Conservation (phyloP, 83 land plant genomes). For the Diphasiastrum complanatum region DNA sequence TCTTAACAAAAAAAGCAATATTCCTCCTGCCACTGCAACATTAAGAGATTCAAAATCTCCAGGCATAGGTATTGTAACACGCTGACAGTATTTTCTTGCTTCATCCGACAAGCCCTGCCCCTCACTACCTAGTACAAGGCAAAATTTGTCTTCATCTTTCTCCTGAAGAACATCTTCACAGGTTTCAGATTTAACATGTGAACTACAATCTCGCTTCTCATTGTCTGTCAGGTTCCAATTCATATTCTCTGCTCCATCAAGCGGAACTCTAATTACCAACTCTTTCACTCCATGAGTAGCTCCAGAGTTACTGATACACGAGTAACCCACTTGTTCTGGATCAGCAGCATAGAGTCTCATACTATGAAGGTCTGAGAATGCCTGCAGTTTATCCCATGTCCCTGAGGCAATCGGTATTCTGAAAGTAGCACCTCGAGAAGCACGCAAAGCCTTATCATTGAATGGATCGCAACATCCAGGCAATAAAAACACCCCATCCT, state of each 20-base stretch:
- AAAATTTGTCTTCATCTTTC: constrained; percentile 38
- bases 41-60: constrained; percentile 85
- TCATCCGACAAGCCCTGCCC: constrained; percentile 78
- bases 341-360: constrained; percentile 79
- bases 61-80: constrained; percentile 84
- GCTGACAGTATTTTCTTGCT: constrained; percentile 41
- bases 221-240: no score
- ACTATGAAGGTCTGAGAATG: constrained; percentile 26
- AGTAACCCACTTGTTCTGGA: constrained; percentile 18
- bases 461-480: constrained; percentile 97
- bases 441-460: constrained; percentile 89
- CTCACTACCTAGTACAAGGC: constrained; percentile 85
- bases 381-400: constrained; percentile 53
- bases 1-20: constrained; percentile 65
- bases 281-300: no score
- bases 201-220: background rate
- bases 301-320: no score
- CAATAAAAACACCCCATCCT: constrained; percentile 80
- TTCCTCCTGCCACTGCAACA: constrained; percentile 96
- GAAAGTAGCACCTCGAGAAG: constrained; percentile 82
- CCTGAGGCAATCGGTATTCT: constrained; percentile 77
- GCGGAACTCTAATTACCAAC: no score
- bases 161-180: background rate
- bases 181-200: background rate
- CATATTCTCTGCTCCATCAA: no score